These are phyloP conservation scores for Pichia norvegensis DNA, from an alignment of 1,139 yeast species.

Conservation along the genomic window DNA sequence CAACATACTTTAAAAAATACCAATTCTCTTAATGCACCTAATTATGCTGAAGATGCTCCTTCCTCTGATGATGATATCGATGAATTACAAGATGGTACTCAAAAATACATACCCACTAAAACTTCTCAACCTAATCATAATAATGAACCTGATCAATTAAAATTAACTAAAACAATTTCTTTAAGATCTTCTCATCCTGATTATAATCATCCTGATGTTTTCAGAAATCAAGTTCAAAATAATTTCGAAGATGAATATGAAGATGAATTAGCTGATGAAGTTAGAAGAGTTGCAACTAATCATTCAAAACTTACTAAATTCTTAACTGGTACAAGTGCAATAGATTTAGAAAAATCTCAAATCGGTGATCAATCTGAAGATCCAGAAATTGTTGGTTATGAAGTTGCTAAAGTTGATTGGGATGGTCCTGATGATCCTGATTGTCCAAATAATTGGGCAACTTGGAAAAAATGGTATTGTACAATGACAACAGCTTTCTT, in stretches of 20 bases:
- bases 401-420: slow-evolving; percentile 47
- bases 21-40: neutral
- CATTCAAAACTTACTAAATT: slow-evolving; percentile 16
- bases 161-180: slow-evolving; percentile 5
- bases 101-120: neutral
- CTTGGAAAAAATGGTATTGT: slow-evolving; percentile 52
- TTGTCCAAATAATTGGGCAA: slow-evolving; percentile 62
- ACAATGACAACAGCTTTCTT: slow-evolving; percentile 56
- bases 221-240: neutral
- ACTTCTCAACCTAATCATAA: neutral
- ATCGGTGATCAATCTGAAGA: slow-evolving; percentile 9
- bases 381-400: slow-evolving; percentile 25
- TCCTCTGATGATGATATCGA: neutral
- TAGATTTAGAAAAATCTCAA: slow-evolving; percentile 5
- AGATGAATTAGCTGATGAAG: slow-evolving; percentile 21
- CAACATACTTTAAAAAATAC: neutral
- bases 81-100: neutral
- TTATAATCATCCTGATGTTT: slow-evolving; percentile 1
- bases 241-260: slow-evolving; percentile 17
- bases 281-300: slow-evolving; percentile 18
- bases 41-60: neutral
- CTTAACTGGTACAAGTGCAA: slow-evolving; percentile 9
- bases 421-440: slow-evolving; percentile 52
- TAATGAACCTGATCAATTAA: too few species aligned
- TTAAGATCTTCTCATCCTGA: slow-evolving; percentile 3